Conservation (phyloP, 83 land plant species). For the Picea abies region DNA sequence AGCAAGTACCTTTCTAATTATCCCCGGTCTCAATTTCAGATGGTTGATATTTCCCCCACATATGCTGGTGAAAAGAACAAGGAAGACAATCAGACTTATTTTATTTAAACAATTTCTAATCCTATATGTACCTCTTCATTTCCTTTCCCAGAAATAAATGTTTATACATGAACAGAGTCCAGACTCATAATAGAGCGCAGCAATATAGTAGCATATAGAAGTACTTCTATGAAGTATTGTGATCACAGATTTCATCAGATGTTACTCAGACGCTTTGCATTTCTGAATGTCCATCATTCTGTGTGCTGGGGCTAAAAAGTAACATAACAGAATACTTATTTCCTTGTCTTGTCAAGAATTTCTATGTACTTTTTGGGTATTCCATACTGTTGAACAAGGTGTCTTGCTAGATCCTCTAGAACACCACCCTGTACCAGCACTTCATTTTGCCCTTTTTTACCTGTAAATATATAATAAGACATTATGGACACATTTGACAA, state of each 20-base stretch:
- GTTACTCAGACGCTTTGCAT: neutral
- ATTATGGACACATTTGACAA: neutral
- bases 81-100: neutral
- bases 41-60: neutral
- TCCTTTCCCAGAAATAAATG: neutral
- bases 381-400: constrained; percentile 85
- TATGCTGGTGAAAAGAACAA: neutral
- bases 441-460: constrained; percentile 83
- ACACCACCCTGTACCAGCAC: constrained; percentile 94
- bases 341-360: constrained; percentile 85
- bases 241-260: neutral
- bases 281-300: constrained; percentile 8
- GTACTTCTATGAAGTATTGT: neutral
- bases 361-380: constrained; percentile 88
- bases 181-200: neutral
- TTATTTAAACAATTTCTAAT: neutral
- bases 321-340: constrained; percentile 26
- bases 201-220: neutral
- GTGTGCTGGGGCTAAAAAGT: neutral
- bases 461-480: constrained; percentile 27
- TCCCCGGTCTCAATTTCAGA: too few species aligned
- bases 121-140: neutral
- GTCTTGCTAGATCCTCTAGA: constrained; percentile 76
- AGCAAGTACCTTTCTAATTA: too few species aligned
- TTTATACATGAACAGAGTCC: neutral